These are phyloP conservation scores for Podospora didyma DNA, from an alignment of 495 filamentous ascomycete species.

Conservation along the genomic window DNA sequence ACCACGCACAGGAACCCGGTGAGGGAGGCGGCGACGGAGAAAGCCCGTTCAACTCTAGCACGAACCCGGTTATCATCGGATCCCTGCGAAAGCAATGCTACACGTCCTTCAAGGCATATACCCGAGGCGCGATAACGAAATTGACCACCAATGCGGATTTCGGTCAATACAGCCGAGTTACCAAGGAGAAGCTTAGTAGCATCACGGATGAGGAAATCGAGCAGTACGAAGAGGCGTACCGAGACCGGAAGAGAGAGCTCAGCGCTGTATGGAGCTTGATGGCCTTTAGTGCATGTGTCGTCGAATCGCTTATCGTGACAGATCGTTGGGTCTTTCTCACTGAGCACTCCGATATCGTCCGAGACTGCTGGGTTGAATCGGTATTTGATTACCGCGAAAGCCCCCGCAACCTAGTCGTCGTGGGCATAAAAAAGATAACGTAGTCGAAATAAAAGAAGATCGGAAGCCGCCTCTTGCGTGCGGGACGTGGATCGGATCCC, in stretches of 20 bases:
- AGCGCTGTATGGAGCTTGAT: slow-evolving; percentile 88
- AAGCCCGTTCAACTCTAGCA: slow-evolving; percentile 50
- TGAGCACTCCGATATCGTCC: slow-evolving; percentile 65
- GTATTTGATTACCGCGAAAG: slow-evolving; percentile 90
- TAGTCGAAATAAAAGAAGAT: not conserved
- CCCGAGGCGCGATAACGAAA: slow-evolving; percentile 74
- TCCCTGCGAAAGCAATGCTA: slow-evolving; percentile 79
- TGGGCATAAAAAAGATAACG: slow-evolving; percentile 73
- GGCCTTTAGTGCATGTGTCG: slow-evolving; percentile 86
- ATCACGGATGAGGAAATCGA: slow-evolving; percentile 72
- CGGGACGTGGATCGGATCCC: slow-evolving; percentile 2
- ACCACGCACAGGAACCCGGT: slow-evolving; percentile 33
- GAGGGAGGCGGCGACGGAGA: slow-evolving; percentile 22
- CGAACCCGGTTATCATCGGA: slow-evolving; percentile 79
- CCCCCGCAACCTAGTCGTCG: slow-evolving; percentile 83
- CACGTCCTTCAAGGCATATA: slow-evolving; percentile 69
- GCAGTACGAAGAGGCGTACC: slow-evolving; percentile 61
- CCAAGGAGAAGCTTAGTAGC: slow-evolving; percentile 55
- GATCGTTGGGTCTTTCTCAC: slow-evolving; percentile 87
- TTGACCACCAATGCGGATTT: slow-evolving; percentile 57
- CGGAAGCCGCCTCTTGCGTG: not conserved
- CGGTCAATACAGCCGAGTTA: slow-evolving; percentile 46
- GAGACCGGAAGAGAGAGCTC: slow-evolving; percentile 70
- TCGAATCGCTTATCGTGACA: slow-evolving; percentile 85
- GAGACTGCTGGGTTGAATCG: slow-evolving; percentile 82